Percentiles rank a stretch among this genome's conserved stretches.
phyloP scores from a whole-genome alignment of 2,329 filamentous ascomycete genomes.

The Whalleya microplaca region DNA sequence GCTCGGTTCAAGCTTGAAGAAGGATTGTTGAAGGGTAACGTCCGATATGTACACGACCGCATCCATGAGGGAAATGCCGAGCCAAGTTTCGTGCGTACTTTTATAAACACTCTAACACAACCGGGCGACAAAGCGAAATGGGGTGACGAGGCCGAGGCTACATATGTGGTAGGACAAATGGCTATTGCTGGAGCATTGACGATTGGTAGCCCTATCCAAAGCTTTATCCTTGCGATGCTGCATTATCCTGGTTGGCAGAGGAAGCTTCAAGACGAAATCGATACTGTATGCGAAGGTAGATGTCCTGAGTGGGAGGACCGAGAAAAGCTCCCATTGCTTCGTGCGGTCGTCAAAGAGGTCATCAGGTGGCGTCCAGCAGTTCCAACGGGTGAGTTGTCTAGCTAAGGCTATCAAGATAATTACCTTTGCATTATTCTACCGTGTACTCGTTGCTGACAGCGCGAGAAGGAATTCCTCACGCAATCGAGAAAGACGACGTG shows the following conservation, averaged over 20 bases:
- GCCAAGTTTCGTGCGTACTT: slow-evolving; percentile 48
- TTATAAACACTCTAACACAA: slow-evolving; percentile 38
- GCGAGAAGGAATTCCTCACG: slow-evolving; percentile 51
- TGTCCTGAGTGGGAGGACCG: slow-evolving; percentile 53
- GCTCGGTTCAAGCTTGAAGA: slow-evolving; percentile 45
- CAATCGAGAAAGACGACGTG: slow-evolving; percentile 53
- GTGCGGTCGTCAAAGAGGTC: slow-evolving; percentile 55
- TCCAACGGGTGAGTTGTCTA: slow-evolving; percentile 47
- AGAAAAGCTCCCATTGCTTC: slow-evolving; percentile 48
- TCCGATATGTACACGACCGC: slow-evolving; percentile 41
- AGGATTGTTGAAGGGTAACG: slow-evolving; percentile 41
- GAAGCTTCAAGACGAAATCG: slow-evolving; percentile 53
- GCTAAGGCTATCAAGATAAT: neutral
- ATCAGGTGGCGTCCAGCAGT: slow-evolving; percentile 59
- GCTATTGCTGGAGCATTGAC: slow-evolving; percentile 51
- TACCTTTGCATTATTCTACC: neutral
- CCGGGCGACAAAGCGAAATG: slow-evolving; percentile 30
- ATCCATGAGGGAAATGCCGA: slow-evolving; percentile 38
- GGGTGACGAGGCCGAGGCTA: slow-evolving; percentile 43
- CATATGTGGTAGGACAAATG: slow-evolving; percentile 51
- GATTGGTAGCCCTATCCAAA: slow-evolving; percentile 49
- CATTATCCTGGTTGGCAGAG: slow-evolving; percentile 45
- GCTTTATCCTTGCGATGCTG: slow-evolving; percentile 45
- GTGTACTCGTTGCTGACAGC: neutral
- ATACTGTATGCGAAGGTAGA: slow-evolving; percentile 44